phyloP scores from a whole-genome alignment of 768 basidiomycete genomes.

The Galerina marginata region DNA sequence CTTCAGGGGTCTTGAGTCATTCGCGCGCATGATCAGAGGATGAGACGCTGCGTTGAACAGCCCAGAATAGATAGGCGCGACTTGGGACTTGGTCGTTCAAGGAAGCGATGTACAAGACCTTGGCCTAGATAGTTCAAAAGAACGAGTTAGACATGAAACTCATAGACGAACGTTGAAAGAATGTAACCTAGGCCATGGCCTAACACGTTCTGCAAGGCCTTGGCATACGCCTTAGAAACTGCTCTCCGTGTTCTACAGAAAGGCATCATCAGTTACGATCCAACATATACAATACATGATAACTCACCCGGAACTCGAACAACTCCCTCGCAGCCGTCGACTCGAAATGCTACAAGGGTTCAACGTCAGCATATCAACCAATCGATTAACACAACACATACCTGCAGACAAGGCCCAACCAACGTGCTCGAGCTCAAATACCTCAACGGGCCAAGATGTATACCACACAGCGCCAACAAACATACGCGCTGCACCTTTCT shows the following conservation, averaged over 20 bases:
- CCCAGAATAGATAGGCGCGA: conserved; percentile 93
- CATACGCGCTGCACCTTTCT: conserved; percentile 67
- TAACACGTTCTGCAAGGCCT: conserved; percentile 72
- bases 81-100: conserved; percentile 94
- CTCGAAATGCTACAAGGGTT: conserved; percentile 74
- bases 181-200: conserved; percentile 71
- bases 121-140: conserved; percentile 49
- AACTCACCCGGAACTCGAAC: conserved; percentile 90
- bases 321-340: conserved; percentile 87
- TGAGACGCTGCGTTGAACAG: conserved; percentile 88
- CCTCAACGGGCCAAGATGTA: conserved; percentile 81
- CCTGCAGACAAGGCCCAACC: conserved; percentile 82
- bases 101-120: conserved; percentile 89
- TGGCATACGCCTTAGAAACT: conserved; percentile 79
- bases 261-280: conserved; percentile 3
- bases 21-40: conserved; percentile 88
- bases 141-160: conserved; percentile 3
- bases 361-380: too few relatives aligned
- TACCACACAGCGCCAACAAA: conserved; percentile 82
- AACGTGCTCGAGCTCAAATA: conserved; percentile 80
- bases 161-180: background rate
- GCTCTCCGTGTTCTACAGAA: conserved; percentile 73
- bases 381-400: conserved; percentile 27
- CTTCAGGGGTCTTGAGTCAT: too few relatives aligned
- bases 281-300: conserved; percentile 11